Evolutionary conservation across 2,329 filamentous ascomycete species (phyloP).

Genomic region (Purpureocillium takamizusanense): DNA sequence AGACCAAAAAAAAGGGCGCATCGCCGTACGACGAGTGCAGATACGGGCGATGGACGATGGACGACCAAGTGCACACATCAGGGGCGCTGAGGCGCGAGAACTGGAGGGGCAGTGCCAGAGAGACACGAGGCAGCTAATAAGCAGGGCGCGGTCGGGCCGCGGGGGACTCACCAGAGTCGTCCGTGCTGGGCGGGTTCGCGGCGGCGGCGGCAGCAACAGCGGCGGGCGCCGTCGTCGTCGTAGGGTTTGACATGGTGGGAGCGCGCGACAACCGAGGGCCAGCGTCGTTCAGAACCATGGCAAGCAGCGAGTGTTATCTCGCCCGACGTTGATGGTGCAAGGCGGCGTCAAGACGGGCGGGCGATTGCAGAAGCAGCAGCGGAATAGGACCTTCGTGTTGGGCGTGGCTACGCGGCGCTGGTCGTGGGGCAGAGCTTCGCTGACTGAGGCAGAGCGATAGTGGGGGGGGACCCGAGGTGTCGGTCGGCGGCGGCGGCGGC

Average conservation of each 20-base stretch:
- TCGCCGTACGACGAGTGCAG: no score
- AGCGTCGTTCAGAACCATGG: conserved; percentile 32
- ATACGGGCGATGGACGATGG: no score
- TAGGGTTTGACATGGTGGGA: conserved; percentile 26
- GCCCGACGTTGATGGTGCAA: background rate
- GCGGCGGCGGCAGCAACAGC: conserved; percentile 18
- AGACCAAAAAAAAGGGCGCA: no score
- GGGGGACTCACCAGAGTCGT: conserved; percentile 30
- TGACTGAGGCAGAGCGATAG: conserved; percentile 9
- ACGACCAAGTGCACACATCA: conserved; percentile 1
- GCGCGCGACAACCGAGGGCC: conserved; percentile 25
- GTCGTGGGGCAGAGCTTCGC: background rate
- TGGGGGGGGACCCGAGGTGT: conserved; percentile 7
- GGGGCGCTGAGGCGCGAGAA: conserved; percentile 15
- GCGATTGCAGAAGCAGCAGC: background rate
- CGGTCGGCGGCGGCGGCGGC: conserved; percentile 1
- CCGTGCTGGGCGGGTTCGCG: conserved; percentile 18
- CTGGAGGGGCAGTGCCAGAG: conserved; percentile 22
- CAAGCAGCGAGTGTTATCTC: conserved; percentile 5
- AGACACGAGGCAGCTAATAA: background rate
- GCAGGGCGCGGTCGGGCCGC: conserved; percentile 1
- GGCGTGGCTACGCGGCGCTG: background rate
- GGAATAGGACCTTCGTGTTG: background rate
- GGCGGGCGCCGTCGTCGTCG: conserved; percentile 4
- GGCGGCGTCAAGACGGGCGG: background rate